phyloP scores from a whole-genome alignment of 1,284 basidiomycete genomes.

The Sporisorium scitamineum region DNA sequence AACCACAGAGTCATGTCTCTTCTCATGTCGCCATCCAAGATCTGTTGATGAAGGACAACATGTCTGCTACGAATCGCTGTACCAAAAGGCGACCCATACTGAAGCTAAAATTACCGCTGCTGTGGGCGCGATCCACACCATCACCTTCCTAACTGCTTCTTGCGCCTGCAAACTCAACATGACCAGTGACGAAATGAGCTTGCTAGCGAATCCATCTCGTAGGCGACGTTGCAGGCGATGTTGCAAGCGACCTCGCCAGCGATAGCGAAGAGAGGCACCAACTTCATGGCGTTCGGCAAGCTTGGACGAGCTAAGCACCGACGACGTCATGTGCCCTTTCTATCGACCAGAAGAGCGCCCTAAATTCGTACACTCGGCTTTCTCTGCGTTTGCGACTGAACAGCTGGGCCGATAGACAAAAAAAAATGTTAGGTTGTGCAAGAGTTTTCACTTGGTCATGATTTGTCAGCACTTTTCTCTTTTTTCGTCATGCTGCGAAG shows the following conservation, averaged over 20 bases:
- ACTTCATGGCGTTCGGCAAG: too few relatives aligned
- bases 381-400: too few relatives aligned
- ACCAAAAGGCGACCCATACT: too few relatives aligned
- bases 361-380: too few relatives aligned
- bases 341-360: too few relatives aligned
- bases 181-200: background rate
- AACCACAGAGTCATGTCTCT: slow-evolving; percentile 7
- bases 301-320: too few relatives aligned
- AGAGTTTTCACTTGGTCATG: slow-evolving; percentile 5
- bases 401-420: too few relatives aligned
- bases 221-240: background rate
- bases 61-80: too few relatives aligned
- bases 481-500: slow-evolving; percentile 8
- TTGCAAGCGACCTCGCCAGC: background rate
- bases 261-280: background rate
- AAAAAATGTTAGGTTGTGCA: background rate
- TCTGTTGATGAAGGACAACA: too few relatives aligned
- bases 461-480: slow-evolving; percentile 18
- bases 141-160: background rate
- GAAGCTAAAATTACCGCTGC: too few relatives aligned
- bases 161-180: background rate
- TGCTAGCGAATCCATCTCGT: background rate
- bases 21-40: background rate
- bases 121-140: too few relatives aligned
- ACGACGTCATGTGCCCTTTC: too few relatives aligned